A percentile compares a stretch with the other conserved stretches of the same genome.
These are phyloP conservation scores for Salix dunnii DNA, from an alignment of 345 rosid species.

Conservation along the genomic window DNA sequence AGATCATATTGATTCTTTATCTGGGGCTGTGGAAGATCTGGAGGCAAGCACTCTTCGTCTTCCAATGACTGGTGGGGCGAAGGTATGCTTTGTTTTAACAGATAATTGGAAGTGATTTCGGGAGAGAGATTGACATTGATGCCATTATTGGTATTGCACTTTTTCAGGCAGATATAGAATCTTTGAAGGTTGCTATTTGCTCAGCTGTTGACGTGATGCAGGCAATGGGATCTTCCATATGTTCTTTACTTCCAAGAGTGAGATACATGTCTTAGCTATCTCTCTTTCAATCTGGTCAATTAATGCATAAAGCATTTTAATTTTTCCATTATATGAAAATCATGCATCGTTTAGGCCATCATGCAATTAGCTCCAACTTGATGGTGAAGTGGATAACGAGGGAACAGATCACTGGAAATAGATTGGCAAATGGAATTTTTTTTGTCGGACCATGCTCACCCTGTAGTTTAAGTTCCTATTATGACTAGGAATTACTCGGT, in stretches of 20 bases:
- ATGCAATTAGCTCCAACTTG: not conserved
- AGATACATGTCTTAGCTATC: conserved; percentile 19
- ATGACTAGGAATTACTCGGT: not conserved
- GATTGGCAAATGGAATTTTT: not conserved
- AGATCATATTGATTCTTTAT: conserved; percentile 70
- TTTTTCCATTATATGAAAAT: not conserved
- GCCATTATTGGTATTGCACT: conserved; percentile 16
- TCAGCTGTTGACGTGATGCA: conserved; percentile 93
- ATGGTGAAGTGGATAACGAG: not conserved
- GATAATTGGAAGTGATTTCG: not conserved
- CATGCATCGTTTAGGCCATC: not conserved
- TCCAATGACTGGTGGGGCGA: conserved; percentile 87
- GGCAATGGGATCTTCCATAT: conserved; percentile 74
- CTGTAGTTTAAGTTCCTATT: not conserved
- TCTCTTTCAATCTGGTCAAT: conserved; percentile 2
- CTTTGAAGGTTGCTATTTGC: conserved; percentile 72
- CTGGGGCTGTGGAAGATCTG: conserved; percentile 78
- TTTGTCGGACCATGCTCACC: not conserved
- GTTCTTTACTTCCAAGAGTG: conserved; percentile 67
- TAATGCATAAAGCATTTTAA: not conserved
- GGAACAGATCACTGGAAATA: not conserved
- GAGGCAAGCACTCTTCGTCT: conserved; percentile 88
- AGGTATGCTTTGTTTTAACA: conserved; percentile 40
- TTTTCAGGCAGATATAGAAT: conserved; percentile 71
- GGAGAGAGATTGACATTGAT: conserved; percentile 11